phyloP scores from a whole-genome alignment of 192 early-diverging fungal species.

The Linnemannia exigua region DNA sequence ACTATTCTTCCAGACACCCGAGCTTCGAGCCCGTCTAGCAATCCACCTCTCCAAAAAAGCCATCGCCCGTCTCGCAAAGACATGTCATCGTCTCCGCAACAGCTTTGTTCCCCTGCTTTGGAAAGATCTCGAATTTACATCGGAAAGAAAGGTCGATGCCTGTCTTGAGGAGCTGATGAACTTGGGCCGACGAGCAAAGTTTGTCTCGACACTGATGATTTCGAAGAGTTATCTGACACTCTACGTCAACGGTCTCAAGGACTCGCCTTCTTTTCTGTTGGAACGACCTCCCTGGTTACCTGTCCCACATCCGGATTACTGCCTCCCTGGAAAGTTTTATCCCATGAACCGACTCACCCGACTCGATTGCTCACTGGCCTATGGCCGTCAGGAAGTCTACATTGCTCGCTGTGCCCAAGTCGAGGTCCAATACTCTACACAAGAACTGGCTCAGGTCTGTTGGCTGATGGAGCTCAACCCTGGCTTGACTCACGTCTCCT shows the following conservation, averaged over 20 bases:
- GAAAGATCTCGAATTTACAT: not conserved
- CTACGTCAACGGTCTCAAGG: not conserved
- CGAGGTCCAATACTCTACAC: not conserved
- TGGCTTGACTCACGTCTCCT: not conserved
- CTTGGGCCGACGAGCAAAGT: not conserved
- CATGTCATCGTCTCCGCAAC: conserved; percentile 2
- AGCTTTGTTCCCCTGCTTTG: not conserved
- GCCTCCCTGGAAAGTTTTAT: not conserved
- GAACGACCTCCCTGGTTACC: not conserved
- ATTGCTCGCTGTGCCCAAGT: not conserved
- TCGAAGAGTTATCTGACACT: not conserved
- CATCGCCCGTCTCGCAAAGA: not conserved
- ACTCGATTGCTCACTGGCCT: not conserved
- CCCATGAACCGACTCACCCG: not conserved
- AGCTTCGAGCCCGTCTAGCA: not conserved
- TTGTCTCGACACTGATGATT: not conserved
- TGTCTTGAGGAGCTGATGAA: not conserved
- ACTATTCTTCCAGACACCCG: not conserved
- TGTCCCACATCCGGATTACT: not conserved
- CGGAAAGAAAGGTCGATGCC: not conserved
- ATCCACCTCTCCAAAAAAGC: not conserved
- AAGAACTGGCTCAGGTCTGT: not conserved
- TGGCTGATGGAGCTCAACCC: not conserved
- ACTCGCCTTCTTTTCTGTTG: not conserved
- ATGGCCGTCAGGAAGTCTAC: not conserved